Evolutionary conservation across 768 basidiomycete species (phyloP).

Genomic region (Termitomyces sp.): DNA sequence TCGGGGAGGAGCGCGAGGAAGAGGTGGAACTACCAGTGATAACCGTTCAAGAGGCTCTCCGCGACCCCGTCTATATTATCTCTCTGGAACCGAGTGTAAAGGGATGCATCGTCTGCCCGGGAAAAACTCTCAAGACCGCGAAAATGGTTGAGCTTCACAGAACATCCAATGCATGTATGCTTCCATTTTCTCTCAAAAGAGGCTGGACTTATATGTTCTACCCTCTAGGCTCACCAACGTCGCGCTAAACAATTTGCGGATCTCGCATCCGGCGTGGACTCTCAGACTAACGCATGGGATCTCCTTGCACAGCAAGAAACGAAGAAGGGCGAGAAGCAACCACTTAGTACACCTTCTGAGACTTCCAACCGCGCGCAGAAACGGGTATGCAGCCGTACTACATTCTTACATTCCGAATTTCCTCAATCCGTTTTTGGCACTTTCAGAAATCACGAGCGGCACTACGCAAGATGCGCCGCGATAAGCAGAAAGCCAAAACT

Average conservation of each 20-base stretch:
- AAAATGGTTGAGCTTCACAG: conserved; percentile 59
- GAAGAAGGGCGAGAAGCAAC: conserved; percentile 24
- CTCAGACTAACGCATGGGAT: conserved; percentile 48
- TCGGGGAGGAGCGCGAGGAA: conserved; percentile 24
- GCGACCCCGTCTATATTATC: conserved; percentile 61
- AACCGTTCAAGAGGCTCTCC: conserved; percentile 57
- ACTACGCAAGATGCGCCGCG: conserved; percentile 45
- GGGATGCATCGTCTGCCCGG: conserved; percentile 69
- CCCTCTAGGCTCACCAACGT: conserved; percentile 59
- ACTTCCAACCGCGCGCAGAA: conserved; percentile 63
- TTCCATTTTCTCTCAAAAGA: conserved; percentile 18
- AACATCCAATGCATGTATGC: conserved; percentile 59
- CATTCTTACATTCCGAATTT: not conserved
- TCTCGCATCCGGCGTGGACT: conserved; percentile 38
- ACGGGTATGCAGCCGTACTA: conserved; percentile 40
- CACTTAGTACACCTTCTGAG: conserved; percentile 21
- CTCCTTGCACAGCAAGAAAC: conserved; percentile 30
- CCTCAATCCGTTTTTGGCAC: not conserved
- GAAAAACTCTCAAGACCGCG: conserved; percentile 63
- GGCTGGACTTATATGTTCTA: conserved; percentile 14
- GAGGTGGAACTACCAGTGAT: conserved; percentile 42
- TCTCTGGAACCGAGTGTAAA: conserved; percentile 53
- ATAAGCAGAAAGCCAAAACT: conserved; percentile 44
- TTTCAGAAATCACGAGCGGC: conserved; percentile 47
- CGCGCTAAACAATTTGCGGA: conserved; percentile 51